Conservation (phyloP, 148 eudicot genomes). For the Talinum fruticosum region DNA sequence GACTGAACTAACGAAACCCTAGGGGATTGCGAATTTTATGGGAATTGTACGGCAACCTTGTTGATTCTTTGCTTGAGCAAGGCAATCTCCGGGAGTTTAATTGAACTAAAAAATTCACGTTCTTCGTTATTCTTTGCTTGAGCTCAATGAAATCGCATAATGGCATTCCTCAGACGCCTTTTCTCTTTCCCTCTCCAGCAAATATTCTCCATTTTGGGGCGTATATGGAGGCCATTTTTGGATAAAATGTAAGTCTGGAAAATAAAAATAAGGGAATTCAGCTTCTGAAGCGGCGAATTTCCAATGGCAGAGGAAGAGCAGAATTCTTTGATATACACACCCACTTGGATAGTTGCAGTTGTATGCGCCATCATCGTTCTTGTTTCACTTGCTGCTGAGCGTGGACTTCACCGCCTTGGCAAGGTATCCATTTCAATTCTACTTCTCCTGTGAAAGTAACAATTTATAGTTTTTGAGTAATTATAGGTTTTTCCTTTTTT, state of each 20-base stretch:
- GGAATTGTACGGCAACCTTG: neutral
- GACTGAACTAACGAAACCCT: neutral
- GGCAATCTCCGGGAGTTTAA: neutral
- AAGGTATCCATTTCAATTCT: constrained; percentile 36
- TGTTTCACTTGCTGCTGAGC: constrained; percentile 69
- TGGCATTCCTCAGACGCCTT: neutral
- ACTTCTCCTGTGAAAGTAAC: neutral
- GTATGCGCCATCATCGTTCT: constrained; percentile 63
- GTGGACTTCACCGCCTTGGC: constrained; percentile 77
- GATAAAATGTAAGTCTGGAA: no score
- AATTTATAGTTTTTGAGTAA: neutral
- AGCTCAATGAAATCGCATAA: neutral
- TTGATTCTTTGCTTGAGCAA: neutral
- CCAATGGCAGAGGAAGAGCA: constrained; percentile 56
- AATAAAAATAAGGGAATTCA: no score
- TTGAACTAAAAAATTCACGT: neutral
- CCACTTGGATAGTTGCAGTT: constrained; percentile 75
- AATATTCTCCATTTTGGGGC: constrained; percentile 11
- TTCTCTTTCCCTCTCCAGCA: constrained; percentile 7
- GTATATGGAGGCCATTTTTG: constrained; percentile 1
- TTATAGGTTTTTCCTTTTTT: no score
- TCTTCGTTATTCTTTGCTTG: constrained; percentile 18
- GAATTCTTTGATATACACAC: constrained; percentile 48
- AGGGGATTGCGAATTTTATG: neutral
- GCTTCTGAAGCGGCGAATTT: no score